These are phyloP conservation scores for Pleurozium schreberi DNA, from an alignment of 225 moss, liverwort and hornwort species.

Conservation along the genomic window DNA sequence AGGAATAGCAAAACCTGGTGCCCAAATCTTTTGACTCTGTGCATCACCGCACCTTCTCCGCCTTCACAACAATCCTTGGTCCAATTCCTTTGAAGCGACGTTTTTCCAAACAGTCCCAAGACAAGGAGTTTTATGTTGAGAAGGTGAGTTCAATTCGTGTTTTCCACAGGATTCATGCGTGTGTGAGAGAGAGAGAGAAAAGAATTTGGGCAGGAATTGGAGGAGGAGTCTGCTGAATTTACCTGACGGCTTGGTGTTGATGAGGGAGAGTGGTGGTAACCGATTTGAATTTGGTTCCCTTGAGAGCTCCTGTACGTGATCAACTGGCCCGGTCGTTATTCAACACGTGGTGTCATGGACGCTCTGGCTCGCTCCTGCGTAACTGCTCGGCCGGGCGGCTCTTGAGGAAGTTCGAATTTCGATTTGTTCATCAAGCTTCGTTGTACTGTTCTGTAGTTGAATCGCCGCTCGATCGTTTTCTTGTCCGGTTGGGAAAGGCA, in stretches of 20 bases:
- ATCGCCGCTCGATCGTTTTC: background rate
- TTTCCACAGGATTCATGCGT: background rate
- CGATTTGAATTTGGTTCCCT: background rate
- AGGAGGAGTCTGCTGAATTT: background rate
- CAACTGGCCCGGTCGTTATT: background rate
- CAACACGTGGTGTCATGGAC: background rate
- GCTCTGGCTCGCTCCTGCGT: background rate
- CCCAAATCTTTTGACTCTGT: background rate
- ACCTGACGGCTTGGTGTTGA: background rate
- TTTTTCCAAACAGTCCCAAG: background rate
- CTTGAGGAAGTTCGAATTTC: background rate
- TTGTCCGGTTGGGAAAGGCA: background rate
- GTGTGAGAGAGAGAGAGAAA: background rate
- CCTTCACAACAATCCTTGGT: background rate
- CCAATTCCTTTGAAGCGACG: background rate
- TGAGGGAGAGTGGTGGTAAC: background rate
- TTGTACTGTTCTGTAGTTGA: background rate
- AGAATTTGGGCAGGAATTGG: background rate
- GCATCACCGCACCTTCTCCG: background rate
- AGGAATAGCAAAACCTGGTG: background rate
- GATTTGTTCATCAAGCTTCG: background rate
- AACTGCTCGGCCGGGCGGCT: slow-evolving; percentile 2
- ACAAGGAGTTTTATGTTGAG: background rate
- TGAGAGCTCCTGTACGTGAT: background rate
- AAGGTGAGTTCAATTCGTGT: background rate